Evolutionary conservation across 2,329 filamentous ascomycete species (phyloP), one percentile per base, ranked within the genome.

Genomic region (Ophiostoma montium): DNA sequence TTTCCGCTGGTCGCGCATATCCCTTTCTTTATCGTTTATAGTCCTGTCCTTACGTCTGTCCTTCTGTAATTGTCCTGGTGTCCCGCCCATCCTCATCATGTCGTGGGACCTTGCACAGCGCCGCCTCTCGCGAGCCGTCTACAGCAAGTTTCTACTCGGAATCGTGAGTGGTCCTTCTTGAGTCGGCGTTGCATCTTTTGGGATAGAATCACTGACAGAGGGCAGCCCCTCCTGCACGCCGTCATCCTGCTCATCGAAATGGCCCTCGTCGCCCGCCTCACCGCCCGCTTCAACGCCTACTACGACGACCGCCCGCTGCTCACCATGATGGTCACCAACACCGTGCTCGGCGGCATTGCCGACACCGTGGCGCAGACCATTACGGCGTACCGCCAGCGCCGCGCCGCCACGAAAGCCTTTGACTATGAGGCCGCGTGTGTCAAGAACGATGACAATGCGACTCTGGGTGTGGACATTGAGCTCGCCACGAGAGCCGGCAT

Each of bases 281-380:
- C 82, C 42, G 77, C 86, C 59, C 86, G 87, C 62, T 98, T 94
- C 74, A 95, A 95, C 68, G 76, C 80, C 57, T 95, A 94, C 70
- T 98, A 96, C 76, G 82, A 86, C 57, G 82, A 88, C 62, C 84
- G 86, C 32, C 30, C 62, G 85, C 86, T 98, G 38, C 78, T 98
- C 60, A 98, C 92, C 54, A 98, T 94, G 67, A 98, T 98, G 90
- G 86, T 95, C 62, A 95, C 90, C 64, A 98, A 98, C 70, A 86
- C 92, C 57, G 83, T 96, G 50, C 80, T 98, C 52, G 88, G 87
- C 68, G 92, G 92, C 58, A 83, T 98, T 57, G 92, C 92, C 65
- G 92, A 98, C 66, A 96, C 92, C 32, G 86, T 94, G 44, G 92
- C 92, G 51, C 92, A 98, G 66, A 82, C 85, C 52, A 84, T 98